Evolutionary conservation across 2,329 filamentous ascomycete genomes (phyloP).

Genomic region (Fusarium torulosum): DNA sequence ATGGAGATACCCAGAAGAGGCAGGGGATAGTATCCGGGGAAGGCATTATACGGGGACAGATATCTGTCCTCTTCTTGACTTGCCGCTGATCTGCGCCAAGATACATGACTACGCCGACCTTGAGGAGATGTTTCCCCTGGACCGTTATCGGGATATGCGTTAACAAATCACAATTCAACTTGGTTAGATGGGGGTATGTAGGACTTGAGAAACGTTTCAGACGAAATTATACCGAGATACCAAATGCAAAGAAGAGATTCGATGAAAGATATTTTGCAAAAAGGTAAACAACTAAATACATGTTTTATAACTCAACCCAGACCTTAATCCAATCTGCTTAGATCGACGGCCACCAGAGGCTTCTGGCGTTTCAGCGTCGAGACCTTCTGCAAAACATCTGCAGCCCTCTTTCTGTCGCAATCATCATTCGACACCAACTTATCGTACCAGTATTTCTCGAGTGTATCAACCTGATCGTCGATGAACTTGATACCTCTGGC

Average conservation of each 20-base stretch:
- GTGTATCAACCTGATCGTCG: slow-evolving; percentile 7
- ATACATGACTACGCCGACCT: neutral
- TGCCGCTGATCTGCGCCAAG: slow-evolving; percentile 9
- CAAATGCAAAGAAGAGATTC: slow-evolving; percentile 7
- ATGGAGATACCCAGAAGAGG: slow-evolving; percentile 16
- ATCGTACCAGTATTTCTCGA: slow-evolving; percentile 13
- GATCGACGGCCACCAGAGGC: slow-evolving; percentile 5
- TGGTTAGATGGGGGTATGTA: neutral
- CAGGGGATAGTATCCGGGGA: neutral
- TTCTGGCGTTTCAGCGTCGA: slow-evolving; percentile 10
- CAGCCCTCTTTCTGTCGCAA: slow-evolving; percentile 13
- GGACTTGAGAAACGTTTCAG: neutral
- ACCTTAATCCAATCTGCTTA: slow-evolving; percentile 13
- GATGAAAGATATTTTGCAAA: slow-evolving; percentile 1
- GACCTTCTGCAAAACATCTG: slow-evolving; percentile 9
- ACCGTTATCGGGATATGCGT: slow-evolving; percentile 4
- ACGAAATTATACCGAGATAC: neutral
- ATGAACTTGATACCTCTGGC: slow-evolving; percentile 3
- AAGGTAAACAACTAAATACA: slow-evolving; percentile 10
- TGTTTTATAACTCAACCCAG: slow-evolving; percentile 3
- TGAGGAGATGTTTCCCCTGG: slow-evolving; percentile 12
- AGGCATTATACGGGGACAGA: slow-evolving; percentile 18
- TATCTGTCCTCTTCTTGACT: slow-evolving; percentile 13
- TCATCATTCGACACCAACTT: slow-evolving; percentile 12
- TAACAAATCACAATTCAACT: slow-evolving; percentile 3